A percentile compares a stretch with the other conserved stretches of the same genome.
phyloP scores from a whole-genome alignment of 805 yeast species.

The Sungouiozyma ichnusensis region DNA sequence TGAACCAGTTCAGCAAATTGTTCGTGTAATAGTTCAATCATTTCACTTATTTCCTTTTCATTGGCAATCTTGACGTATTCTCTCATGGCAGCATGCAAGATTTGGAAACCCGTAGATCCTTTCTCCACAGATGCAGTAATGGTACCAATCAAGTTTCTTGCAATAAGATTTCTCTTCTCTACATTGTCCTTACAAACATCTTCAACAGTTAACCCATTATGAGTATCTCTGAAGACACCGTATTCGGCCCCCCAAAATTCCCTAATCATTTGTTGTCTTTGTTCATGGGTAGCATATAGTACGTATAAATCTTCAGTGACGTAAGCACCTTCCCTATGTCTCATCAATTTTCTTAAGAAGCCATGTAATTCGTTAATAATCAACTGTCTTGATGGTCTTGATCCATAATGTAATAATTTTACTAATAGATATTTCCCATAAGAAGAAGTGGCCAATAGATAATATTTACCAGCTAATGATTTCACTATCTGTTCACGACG shows the following conservation, averaged over 20 bases:
- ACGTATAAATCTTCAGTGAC: conserved; percentile 90
- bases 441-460: conserved; percentile 77
- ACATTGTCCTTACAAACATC: conserved; percentile 57
- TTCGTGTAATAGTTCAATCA: conserved; percentile 73
- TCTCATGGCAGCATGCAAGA: conserved; percentile 91
- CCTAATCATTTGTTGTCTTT: conserved; percentile 80
- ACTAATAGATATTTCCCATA: conserved; percentile 89
- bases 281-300: conserved; percentile 73
- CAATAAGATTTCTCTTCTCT: conserved; percentile 68
- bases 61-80: conserved; percentile 71
- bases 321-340: conserved; percentile 96
- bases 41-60: conserved; percentile 57
- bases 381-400: conserved; percentile 63
- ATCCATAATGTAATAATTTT: conserved; percentile 85
- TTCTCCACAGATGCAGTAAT: conserved; percentile 86
- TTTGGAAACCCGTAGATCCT: conserved; percentile 93
- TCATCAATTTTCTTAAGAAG: conserved; percentile 78
- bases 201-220: conserved; percentile 48
- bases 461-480: conserved; percentile 65
- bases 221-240: conserved; percentile 77
- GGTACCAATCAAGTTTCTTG: conserved; percentile 68
- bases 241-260: conserved; percentile 97
- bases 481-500: conserved; percentile 61
- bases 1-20: conserved; percentile 93
- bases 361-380: conserved; percentile 86